Evolutionary conservation across 2,329 filamentous ascomycete species (phyloP), one percentile per base, ranked within the genome.

Genomic region (Canariomyces notabilis): DNA sequence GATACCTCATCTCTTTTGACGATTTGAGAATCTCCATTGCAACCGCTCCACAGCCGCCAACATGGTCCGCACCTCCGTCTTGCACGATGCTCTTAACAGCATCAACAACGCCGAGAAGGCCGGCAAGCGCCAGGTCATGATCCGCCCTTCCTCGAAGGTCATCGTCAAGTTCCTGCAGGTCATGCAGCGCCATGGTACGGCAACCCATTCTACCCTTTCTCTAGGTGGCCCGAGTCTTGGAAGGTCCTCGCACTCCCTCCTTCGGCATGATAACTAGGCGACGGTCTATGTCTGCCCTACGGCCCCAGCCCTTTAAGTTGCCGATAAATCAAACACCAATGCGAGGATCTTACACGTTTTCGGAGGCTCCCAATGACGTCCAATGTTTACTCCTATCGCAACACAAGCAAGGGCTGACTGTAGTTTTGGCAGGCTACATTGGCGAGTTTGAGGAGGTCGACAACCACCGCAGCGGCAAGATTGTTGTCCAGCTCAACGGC

Each of bases 21-120:
- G 83, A 86, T 78, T 78, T 85, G 84, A 89, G 84, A 89, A 89
- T 89, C 85, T 88, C 79, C 67, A 23, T 42, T 23, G n/a, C 38
- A 33, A 47, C 61, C 62, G 52, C 56, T 53, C 66, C 62, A 64
- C 68, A 59, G 78, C 79, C 82, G 83, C 71, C 82, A 96, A 87
- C 71, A 98, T 98, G 91, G 90, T 96, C 76, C 89, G 88, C 80
- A 97, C 93, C 68, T 95, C 89, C 73, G 93, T 97, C 69, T 90
- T 98, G 75, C 94, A 97, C 83, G 93, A 98, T 85, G 89, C 88
- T 71, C 87, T 96, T 68, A 95, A 95, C 74, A 80, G 83, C 80
- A 97, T 98, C 86, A 98, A 98, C 89, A 98, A 98, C 76, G 93
- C 93, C 81, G 94, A 98, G 84, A 97, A 98, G 87, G 80, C 87